These are phyloP conservation scores for Saccharomycopsis fermentans DNA, from an alignment of 805 yeast genomes.

Conservation along the genomic window DNA sequence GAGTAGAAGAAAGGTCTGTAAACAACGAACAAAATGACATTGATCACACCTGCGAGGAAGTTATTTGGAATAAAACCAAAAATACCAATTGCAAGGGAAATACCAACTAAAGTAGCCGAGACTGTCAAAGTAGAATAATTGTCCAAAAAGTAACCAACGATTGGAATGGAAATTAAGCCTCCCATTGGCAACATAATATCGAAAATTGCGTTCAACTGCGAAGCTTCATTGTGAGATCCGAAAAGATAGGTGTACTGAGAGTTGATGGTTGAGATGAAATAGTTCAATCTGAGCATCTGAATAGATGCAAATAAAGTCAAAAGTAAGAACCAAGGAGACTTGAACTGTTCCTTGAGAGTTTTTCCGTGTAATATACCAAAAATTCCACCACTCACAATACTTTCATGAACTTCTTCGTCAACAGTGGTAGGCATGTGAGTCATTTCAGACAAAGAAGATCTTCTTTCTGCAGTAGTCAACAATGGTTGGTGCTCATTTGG, in stretches of 20 bases:
- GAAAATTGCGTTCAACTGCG: slow-evolving; percentile 57
- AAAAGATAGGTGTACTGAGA: slow-evolving; percentile 73
- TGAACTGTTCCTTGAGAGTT: slow-evolving; percentile 38
- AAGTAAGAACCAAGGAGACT: slow-evolving; percentile 59
- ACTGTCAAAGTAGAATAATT: slow-evolving; percentile 53
- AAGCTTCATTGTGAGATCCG: slow-evolving; percentile 42
- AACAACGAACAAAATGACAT: slow-evolving; percentile 61
- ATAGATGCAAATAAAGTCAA: slow-evolving; percentile 72
- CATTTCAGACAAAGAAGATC: slow-evolving; percentile 17
- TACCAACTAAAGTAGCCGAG: slow-evolving; percentile 37
- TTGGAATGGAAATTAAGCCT: slow-evolving; percentile 78
- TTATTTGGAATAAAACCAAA: slow-evolving; percentile 49
- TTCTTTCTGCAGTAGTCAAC: slow-evolving; percentile 6
- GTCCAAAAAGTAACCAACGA: slow-evolving; percentile 74
- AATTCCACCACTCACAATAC: slow-evolving; percentile 31
- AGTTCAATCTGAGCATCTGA: slow-evolving; percentile 86
- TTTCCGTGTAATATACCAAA: slow-evolving; percentile 73
- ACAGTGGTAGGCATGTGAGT: slow-evolving; percentile 7
- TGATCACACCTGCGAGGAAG: slow-evolving; percentile 44
- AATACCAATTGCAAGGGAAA: slow-evolving; percentile 58
- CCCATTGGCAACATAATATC: slow-evolving; percentile 85
- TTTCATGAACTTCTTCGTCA: slow-evolving; percentile 10
- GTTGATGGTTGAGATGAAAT: slow-evolving; percentile 81
- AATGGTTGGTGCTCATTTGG: not conserved
- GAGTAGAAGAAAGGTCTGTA: slow-evolving; percentile 92